Base-by-base conservation (phyloP, 805 yeast species). In the Candida dajiaensis region DNA sequence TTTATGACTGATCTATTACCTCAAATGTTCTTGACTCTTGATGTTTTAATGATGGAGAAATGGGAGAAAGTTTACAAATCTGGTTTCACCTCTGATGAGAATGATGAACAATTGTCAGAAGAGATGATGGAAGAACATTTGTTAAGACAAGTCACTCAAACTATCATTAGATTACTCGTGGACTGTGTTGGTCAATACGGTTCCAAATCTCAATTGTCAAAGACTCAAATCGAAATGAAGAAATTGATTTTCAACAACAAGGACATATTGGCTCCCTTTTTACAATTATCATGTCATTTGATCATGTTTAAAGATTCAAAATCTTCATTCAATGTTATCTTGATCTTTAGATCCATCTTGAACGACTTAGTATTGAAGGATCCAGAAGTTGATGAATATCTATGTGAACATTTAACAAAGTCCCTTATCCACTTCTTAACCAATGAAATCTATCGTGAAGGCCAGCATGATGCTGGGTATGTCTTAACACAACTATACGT, bases 111-210 rank as follows among this genome's bases (percentile, higher is more conserved):
- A 21, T 72, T 92, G 58, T 83, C 94, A n/a, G 97, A 90, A 55
- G 99, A 94, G 61, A 94, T 94, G 95, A 84, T 94, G 86, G 97
- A 92, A 55, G 99, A 94, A 62, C 96, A 92, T 64, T 76, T 92
- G 72, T 70, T 92, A 49, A 74, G 99, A 55, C 98, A 94, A 63
- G 75, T 94, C 36, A 90, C 98, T 0, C 95, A 95, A 2, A 90
- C 95, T 4, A 88, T 88, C 11, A 96, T 85, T 45, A 72, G 97
- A 49, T 73, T 90, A 59, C 66, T 94, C 52, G 87, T 90, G 65
- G 98, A 92, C 61, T 72, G 89, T 42, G 85, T 86, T 28, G 95
- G 96, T 2, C 97, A 90, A 63, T 75, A 78, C 44, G 77, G 86
- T 43, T 58, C 52, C 57, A 50, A 64, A 59, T 51, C 54, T 54